Evolutionary conservation across 768 basidiomycete species (phyloP), one percentile per base, ranked within the genome.

Genomic region (Panellus pusillus): DNA sequence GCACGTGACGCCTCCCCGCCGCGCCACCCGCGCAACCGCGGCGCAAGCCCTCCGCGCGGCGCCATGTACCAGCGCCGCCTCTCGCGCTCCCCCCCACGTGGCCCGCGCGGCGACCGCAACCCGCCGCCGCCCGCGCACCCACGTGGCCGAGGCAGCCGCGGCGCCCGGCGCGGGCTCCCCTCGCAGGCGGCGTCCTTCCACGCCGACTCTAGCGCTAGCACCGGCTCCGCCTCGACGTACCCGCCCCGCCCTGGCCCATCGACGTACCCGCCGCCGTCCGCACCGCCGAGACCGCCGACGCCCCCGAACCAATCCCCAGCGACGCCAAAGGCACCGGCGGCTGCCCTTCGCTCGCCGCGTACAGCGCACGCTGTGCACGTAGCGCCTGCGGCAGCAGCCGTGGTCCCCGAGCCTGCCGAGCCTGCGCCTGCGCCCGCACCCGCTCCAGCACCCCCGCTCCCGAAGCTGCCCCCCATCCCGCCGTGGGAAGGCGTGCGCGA

Each of bases 71-170:
- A 63, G 12, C 61, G 57, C 44, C 63, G 66, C 32, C 18, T 44
- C 36, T 61, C 66, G 32, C 72, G 70, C 28, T 74, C 74, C 4
- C 76, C 76, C 11, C 74, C 76, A 17, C 68, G 72, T 50, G 75
- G 72, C 1, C 76, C 76, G 39, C 73, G 59, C 8, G 50, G 48
- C n/a, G 50, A 52, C 35, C 55, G 24, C 24, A 24, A 24, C 24
- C 24, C 24, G 3, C 24, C 24, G 24, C 24, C 24, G 3, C 24
- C 24, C 24, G 24, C 24, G 24, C 24, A 24, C 31, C 35, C 17
- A 4, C 50, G 59, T 24, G 54, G 55, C 1, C 47, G 59, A 9
- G 54, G 59, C 12, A 44, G 48, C 17, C 20, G 50, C 32, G 50
- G n/a, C 47, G 44, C 4, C 38, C 36, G 54, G 46, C 24, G 58